A percentile compares a stretch with the other conserved stretches of the same genome.
phyloP scores from a whole-genome alignment of 2,329 filamentous ascomycete genomes.

The Raffaelea ambrosiae region DNA sequence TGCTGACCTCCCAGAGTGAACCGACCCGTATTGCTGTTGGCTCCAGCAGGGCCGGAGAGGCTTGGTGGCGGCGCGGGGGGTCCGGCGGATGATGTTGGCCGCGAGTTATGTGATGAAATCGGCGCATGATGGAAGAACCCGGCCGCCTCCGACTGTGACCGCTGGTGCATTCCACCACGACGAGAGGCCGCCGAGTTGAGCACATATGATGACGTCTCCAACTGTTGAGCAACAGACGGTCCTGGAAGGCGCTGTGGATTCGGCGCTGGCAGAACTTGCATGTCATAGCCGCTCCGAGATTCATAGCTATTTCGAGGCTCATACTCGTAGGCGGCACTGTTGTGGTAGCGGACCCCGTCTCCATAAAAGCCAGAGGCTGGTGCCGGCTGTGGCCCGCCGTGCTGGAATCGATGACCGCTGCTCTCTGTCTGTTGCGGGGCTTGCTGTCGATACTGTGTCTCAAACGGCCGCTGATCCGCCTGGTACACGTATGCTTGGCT shows the following conservation, averaged over 20 bases:
- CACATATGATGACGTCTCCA: slow-evolving; percentile 5
- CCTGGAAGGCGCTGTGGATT: slow-evolving; percentile 3
- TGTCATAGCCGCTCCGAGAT: neutral
- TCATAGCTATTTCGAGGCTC: too few relatives aligned
- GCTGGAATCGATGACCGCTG: neutral
- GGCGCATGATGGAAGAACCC: slow-evolving; percentile 2
- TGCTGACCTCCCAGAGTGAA: too few relatives aligned
- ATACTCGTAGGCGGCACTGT: slow-evolving; percentile 2
- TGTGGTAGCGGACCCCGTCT: neutral
- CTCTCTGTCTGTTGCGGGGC: neutral
- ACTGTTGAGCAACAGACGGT: slow-evolving; percentile 2
- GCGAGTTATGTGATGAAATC: neutral
- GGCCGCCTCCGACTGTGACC: slow-evolving; percentile 14
- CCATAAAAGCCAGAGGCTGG: neutral
- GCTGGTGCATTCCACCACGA: slow-evolving; percentile 10
- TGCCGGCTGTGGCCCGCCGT: neutral
- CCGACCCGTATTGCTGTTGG: neutral
- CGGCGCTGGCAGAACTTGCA: slow-evolving; percentile 6
- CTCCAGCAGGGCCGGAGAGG: neutral
- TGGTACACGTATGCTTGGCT: neutral
- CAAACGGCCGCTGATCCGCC: neutral
- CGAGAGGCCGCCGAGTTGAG: neutral
- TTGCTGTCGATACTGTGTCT: neutral
- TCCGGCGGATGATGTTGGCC: slow-evolving; percentile 5
- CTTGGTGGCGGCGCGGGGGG: neutral